Percentiles rank a stretch among this genome's conserved stretches.
Conservation (phyloP, 2,329 filamentous ascomycete genomes). For the Orbilia quercus region DNA sequence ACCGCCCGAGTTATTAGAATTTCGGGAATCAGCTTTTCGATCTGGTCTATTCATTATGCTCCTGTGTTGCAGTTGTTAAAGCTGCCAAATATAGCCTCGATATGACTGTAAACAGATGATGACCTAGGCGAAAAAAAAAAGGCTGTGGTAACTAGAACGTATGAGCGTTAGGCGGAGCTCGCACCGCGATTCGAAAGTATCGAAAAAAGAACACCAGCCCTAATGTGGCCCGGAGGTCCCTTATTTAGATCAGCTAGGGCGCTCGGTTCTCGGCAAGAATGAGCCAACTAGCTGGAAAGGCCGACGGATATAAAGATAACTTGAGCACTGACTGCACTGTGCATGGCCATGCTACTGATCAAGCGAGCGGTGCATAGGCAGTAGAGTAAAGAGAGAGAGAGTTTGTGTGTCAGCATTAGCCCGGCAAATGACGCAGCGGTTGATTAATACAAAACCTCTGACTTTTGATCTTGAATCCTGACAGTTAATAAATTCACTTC, state of each 20-base stretch:
- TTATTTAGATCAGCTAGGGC: conserved; percentile 34
- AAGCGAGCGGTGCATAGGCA: conserved; percentile 17
- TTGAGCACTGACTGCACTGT: too few species aligned
- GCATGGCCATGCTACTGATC: too few species aligned
- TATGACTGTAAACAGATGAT: too few species aligned
- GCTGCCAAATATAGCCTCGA: too few species aligned
- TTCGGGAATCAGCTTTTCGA: too few species aligned
- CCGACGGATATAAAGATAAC: too few species aligned
- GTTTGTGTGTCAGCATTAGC: conserved; percentile 50
- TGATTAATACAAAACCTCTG: conserved; percentile 20
- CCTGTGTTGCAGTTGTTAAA: too few species aligned
- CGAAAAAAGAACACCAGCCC: conserved; percentile 22
- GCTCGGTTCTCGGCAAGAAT: conserved; percentile 42
- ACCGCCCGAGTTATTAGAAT: too few species aligned
- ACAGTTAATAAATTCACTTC: background rate
- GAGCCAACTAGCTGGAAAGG: background rate
- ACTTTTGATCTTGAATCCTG: conserved; percentile 6
- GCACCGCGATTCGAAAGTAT: background rate
- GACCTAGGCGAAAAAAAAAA: background rate
- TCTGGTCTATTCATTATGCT: too few species aligned
- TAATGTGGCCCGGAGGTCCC: conserved; percentile 12
- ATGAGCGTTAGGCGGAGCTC: too few species aligned
- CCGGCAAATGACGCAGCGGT: conserved; percentile 36
- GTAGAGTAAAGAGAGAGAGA: too few species aligned
- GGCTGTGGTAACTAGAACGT: too few species aligned